Percentiles rank a stretch among this genome's conserved stretches.
Evolutionary conservation across 2,329 filamentous ascomycete genomes (phyloP).

Genomic region (Calonectria hongkongensis): DNA sequence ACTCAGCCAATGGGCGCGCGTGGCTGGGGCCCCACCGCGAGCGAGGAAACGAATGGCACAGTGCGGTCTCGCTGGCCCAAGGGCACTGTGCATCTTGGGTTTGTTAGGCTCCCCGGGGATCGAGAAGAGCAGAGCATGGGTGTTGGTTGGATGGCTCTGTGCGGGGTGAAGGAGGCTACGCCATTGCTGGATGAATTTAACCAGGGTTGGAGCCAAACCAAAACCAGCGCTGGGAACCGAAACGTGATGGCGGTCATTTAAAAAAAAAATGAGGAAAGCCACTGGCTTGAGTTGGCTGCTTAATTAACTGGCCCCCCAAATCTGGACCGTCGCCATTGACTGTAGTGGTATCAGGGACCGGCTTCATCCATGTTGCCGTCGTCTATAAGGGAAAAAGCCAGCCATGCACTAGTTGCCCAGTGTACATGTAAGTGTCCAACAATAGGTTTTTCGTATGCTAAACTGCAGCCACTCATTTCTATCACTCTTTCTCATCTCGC

Average conservation of each 20-base stretch:
- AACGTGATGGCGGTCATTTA: neutral
- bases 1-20: neutral
- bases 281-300: neutral
- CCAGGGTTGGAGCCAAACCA: conserved; percentile 8
- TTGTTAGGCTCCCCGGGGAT: conserved; percentile 11
- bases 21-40: neutral
- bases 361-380: conserved; percentile 8
- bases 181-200: conserved; percentile 33
- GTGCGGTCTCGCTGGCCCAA: neutral
- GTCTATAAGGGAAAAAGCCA: neutral
- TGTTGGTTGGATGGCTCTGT: conserved; percentile 16
- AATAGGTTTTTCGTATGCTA: neutral
- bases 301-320: neutral
- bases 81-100: conserved; percentile 13
- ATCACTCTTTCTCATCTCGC: neutral
- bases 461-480: conserved; percentile 10
- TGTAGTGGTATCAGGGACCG: neutral
- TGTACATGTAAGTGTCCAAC: conserved; percentile 9
- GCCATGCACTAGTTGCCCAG: conserved; percentile 14
- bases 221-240: conserved; percentile 8
- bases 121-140: conserved; percentile 8
- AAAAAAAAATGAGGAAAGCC: neutral
- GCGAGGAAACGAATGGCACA: conserved; percentile 5
- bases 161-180: conserved; percentile 33
- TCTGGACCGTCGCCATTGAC: neutral